Evolutionary conservation across 495 filamentous ascomycete genomes (phyloP).

Genomic region (Xylaria longipes): DNA sequence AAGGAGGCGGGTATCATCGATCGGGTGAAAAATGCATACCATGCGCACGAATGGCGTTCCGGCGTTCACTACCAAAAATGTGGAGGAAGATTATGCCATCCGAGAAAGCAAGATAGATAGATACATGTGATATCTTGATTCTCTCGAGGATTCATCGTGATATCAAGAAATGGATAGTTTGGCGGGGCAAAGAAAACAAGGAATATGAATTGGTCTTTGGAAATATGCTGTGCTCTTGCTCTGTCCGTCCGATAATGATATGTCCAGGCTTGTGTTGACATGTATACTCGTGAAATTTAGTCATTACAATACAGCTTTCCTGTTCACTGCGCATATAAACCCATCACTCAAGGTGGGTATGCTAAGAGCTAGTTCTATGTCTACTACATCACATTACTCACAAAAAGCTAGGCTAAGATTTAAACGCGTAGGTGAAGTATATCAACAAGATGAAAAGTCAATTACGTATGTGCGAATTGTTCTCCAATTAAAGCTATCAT

Average conservation of each 20-base stretch:
- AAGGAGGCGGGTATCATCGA: neutral
- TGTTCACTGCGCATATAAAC: neutral
- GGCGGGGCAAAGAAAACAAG: neutral
- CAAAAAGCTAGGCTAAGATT: neutral
- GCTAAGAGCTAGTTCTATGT: neutral
- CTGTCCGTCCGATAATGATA: neutral
- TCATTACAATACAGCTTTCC: neutral
- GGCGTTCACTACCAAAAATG: neutral
- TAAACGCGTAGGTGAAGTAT: neutral
- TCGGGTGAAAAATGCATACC: neutral
- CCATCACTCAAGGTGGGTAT: neutral
- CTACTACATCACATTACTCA: neutral
- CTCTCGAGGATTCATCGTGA: neutral
- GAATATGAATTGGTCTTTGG: neutral
- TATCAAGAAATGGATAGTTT: neutral
- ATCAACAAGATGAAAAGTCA: neutral
- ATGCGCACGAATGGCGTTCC: slow-evolving; percentile 3
- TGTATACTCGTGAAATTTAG: too few species aligned
- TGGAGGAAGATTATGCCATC: neutral
- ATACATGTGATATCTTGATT: neutral
- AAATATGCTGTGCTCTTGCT: neutral
- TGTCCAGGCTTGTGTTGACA: neutral
- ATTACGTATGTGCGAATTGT: neutral
- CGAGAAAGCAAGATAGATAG: neutral
- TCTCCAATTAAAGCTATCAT: neutral